Base-by-base conservation (phyloP, 768 basidiomycete species). In the Cystoderma amianthinum region DNA sequence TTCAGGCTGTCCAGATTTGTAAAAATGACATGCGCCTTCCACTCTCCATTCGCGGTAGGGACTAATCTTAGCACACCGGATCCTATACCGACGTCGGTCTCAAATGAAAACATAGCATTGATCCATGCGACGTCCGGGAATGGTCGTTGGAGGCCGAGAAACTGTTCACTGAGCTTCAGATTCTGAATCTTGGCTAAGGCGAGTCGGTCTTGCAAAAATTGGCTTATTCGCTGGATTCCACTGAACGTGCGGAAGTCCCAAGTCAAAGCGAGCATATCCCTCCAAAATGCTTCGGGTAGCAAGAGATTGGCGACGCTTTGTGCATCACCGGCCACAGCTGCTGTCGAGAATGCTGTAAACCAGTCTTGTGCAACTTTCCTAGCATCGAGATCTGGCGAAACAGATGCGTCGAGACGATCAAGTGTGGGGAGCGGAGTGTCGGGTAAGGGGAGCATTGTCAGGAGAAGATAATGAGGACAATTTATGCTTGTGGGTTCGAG, bases 1-100 rank as follows among this genome's bases (percentile, higher is more conserved):
- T 70, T 65, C 46, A 80, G 61, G 9, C 63, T 63, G 32, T 69
- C 65, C 3, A 82, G 63, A 32, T 69, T 64, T 2, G 79, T 80
- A 50, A 69, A 70, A 5, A 78, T 36, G 12, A 62, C 63, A 55
- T 74, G 70, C 1, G 73, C 76, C 48, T 67, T 71, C 80, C 78
- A 80, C 18, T 40, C 25, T 1, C 59, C 54, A 10, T 54, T 54
- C 3, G 62, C 49, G 4, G 64, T 60, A 0, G 71, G 76, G 2
- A 78, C 68, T n/a, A 81, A 55, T n/a, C 74, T 68, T 17, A 59
- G 58, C 37, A 81, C 53, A 4, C 72, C 75, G 3, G 61, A 62
- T 1, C 64, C 72, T 1, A 56, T 46, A 0, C 73, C 78, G 3
- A 68, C 56, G 4, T 48, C 65, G 10, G 64, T 68, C n/a, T 63